Percentiles rank a stretch among this genome's conserved stretches.
phyloP scores from a whole-genome alignment of 1,139 yeast species.

The Meyerozyma sp. region DNA sequence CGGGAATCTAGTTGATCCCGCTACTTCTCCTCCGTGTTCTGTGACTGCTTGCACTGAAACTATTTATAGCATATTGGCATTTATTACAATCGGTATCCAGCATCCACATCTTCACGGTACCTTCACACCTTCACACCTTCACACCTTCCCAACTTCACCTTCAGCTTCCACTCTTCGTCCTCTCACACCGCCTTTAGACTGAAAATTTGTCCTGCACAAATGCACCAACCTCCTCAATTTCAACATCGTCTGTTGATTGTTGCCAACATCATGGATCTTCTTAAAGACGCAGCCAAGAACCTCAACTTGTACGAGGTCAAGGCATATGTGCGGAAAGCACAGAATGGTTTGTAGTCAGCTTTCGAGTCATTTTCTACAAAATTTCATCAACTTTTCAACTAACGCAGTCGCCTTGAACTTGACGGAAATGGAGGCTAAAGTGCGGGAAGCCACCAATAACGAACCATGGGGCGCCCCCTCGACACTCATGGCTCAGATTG shows the following conservation, averaged over 20 bases:
- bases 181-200: neutral
- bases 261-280: constrained; percentile 46
- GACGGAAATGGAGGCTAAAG: constrained; percentile 94
- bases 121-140: neutral
- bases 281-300: constrained; percentile 73
- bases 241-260: constrained; percentile 1
- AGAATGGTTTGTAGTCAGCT: constrained; percentile 53
- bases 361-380: neutral
- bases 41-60: neutral
- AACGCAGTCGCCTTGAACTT: constrained; percentile 71
- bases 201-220: constrained; percentile 2
- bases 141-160: too few relatives aligned
- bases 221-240: neutral
- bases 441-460: constrained; percentile 94
- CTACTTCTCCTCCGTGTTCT: neutral
- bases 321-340: constrained; percentile 96
- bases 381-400: neutral
- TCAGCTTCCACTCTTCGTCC: too few relatives aligned
- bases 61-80: neutral
- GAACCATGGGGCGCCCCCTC: constrained; percentile 99
- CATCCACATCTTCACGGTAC: too few relatives aligned
- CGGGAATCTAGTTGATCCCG: too few relatives aligned
- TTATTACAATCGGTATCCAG: neutral
- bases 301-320: constrained; percentile 90
- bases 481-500: constrained; percentile 87